Evolutionary conservation across 768 basidiomycete species (phyloP).

Genomic region (Kwoniella heveanensis): DNA sequence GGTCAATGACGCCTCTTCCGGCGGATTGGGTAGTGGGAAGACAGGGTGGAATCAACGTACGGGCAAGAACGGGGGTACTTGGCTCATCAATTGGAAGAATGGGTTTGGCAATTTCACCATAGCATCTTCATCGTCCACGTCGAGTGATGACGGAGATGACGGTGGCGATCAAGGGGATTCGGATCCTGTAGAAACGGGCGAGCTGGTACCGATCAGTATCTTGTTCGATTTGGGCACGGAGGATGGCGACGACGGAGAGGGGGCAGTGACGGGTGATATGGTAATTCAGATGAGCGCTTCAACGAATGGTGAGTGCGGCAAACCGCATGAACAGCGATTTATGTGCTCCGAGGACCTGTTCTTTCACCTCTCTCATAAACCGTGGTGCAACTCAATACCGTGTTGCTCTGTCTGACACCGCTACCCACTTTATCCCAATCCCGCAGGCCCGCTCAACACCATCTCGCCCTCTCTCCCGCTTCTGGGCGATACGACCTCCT

Average conservation of each 20-base stretch:
- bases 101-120: conserved; percentile 55
- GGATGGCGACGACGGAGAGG: conserved; percentile 4
- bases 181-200: background rate
- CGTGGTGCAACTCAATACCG: no score
- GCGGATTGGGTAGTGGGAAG: conserved; percentile 21
- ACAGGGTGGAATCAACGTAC: conserved; percentile 28
- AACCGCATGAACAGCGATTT: background rate
- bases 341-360: no score
- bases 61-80: conserved; percentile 21
- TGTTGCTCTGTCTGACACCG: no score
- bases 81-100: conserved; percentile 38
- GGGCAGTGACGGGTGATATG: conserved; percentile 24
- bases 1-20: conserved; percentile 12
- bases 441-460: conserved; percentile 39
- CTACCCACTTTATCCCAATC: no score
- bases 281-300: conserved; percentile 48
- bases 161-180: background rate
- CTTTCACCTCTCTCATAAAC: no score
- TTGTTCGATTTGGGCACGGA: conserved; percentile 31
- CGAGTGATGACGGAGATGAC: background rate
- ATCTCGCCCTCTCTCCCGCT: conserved; percentile 32
- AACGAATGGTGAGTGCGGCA: conserved; percentile 31
- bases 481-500: conserved; percentile 53
- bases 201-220: conserved; percentile 20
- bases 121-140: background rate